A percentile compares a stretch with the other conserved stretches of the same genome.
Evolutionary conservation across 345 rosid species (phyloP).

Genomic region (Hevea brasiliensis): DNA sequence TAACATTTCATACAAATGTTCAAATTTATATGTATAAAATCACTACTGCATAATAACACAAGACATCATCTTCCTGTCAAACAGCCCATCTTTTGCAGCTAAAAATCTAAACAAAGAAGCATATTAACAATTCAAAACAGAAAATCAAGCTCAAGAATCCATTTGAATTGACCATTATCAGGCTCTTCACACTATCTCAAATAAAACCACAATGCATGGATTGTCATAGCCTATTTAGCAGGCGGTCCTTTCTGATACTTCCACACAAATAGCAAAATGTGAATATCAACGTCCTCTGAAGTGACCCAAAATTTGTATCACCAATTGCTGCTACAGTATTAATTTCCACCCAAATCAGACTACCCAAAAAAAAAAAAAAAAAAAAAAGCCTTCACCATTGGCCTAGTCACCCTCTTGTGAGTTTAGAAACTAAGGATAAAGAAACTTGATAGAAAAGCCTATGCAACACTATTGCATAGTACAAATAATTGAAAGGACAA

Average conservation of each 20-base stretch:
- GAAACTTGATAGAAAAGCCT: too few species aligned
- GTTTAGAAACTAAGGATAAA: too few species aligned
- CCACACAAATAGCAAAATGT: not conserved
- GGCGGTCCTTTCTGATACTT: not conserved
- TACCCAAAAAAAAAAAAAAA: not conserved
- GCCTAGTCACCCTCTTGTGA: not conserved
- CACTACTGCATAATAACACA: not conserved
- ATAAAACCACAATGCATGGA: not conserved
- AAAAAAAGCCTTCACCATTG: not conserved
- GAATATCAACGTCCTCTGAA: not conserved
- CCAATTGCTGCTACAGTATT: not conserved
- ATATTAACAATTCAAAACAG: not conserved
- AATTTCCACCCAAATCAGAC: not conserved
- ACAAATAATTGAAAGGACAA: too few species aligned
- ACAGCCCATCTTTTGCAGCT: not conserved
- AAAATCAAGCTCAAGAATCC: not conserved
- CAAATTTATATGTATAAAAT: not conserved
- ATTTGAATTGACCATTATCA: not conserved
- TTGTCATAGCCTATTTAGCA: not conserved
- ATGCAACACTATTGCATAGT: too few species aligned
- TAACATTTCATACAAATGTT: not conserved
- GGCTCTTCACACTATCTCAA: slow-evolving; percentile 3
- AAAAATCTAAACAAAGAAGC: not conserved
- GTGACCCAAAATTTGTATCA: not conserved
- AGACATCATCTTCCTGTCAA: not conserved